Conservation (phyloP, 2,329 filamentous ascomycete genomes). For the Lasiodiplodia citricola region DNA sequence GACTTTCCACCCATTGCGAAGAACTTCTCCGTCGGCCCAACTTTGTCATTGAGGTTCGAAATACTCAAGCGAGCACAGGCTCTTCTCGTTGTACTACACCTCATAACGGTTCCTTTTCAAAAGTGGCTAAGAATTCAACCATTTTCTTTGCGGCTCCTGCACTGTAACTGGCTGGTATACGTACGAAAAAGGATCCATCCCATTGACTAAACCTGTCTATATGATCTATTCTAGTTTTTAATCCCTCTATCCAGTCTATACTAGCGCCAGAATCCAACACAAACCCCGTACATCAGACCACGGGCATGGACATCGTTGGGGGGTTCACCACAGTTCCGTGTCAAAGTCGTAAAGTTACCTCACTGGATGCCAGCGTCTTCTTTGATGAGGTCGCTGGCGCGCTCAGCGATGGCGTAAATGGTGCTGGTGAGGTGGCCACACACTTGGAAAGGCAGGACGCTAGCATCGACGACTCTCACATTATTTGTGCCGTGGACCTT, state of each 20-base stretch:
- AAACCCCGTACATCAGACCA: background rate
- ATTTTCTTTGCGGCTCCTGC: background rate
- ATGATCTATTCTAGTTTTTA: background rate
- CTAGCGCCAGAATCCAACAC: background rate
- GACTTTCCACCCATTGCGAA: background rate
- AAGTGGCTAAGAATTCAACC: background rate
- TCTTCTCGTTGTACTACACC: background rate
- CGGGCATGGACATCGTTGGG: background rate
- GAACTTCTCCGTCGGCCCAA: background rate
- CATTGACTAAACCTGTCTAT: background rate
- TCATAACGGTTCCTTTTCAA: no score
- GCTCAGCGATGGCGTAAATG: conserved; percentile 41
- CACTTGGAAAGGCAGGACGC: conserved; percentile 40
- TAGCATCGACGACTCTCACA: conserved; percentile 39
- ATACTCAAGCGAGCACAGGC: background rate
- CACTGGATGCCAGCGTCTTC: conserved; percentile 20
- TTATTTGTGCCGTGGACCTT: conserved; percentile 40
- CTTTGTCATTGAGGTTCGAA: background rate
- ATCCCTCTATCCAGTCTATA: background rate
- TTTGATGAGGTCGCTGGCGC: conserved; percentile 38
- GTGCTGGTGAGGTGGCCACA: conserved; percentile 37
- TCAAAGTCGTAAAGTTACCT: background rate
- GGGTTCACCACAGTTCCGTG: background rate
- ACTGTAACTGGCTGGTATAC: background rate
- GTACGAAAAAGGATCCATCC: background rate